These are phyloP conservation scores for Termitomyces sp. DNA, from an alignment of 768 basidiomycete species.

Conservation along the genomic window DNA sequence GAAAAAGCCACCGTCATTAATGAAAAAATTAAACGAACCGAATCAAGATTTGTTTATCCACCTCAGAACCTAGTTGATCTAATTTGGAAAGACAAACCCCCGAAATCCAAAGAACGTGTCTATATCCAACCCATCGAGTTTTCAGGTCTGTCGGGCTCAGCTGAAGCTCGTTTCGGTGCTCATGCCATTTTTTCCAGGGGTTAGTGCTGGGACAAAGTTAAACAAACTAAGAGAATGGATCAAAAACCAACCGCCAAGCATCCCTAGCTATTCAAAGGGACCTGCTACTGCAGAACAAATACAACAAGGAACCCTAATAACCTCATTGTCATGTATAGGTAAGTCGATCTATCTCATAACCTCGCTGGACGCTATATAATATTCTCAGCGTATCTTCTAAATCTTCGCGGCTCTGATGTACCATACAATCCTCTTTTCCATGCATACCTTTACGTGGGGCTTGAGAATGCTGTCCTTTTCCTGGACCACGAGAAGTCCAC, in stretches of 20 bases:
- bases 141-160: constrained; percentile 36
- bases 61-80: constrained; percentile 82
- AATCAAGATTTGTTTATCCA: constrained; percentile 72
- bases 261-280: constrained; percentile 58
- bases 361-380: background rate
- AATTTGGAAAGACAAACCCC: constrained; percentile 74
- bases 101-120: constrained; percentile 57
- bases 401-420: constrained; percentile 86
- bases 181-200: constrained; percentile 29
- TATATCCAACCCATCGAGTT: constrained; percentile 71
- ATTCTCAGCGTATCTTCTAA: constrained; percentile 72
- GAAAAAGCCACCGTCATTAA: constrained; percentile 62
- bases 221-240: constrained; percentile 68
- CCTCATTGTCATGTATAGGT: constrained; percentile 71
- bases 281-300: constrained; percentile 56
- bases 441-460: constrained; percentile 73
- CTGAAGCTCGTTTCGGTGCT: background rate
- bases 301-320: constrained; percentile 64
- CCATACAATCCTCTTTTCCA: constrained; percentile 92
- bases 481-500: constrained; percentile 65
- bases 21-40: constrained; percentile 43
- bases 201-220: constrained; percentile 69
- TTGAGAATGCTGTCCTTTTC: constrained; percentile 65
- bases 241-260: constrained; percentile 46
- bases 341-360: constrained; percentile 13